Evolutionary conservation across 257 asterid genomes (phyloP), one percentile per base, ranked within the genome.

Genomic region (Solanum medicagineum): DNA sequence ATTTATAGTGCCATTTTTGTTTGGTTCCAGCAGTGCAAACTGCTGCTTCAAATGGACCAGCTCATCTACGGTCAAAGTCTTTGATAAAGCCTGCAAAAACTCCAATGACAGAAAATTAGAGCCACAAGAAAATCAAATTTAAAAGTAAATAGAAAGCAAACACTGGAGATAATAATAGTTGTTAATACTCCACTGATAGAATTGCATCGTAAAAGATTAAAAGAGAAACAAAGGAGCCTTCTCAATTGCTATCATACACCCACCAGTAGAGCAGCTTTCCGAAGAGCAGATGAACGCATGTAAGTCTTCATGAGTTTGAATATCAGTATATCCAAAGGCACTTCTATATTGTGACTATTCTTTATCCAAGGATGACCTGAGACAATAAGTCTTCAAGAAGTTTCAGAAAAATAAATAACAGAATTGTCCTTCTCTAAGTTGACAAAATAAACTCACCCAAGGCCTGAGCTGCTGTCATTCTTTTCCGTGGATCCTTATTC

Each of bases 361-460:
- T 89, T 93, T 87, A 93, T 89, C 98, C 99, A 94, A n/a, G 98
- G 98, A 92, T 94, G 99, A 89, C 98, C 99, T 96, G 95, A 88
- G 84, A 65, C 81, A 87, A 87, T 81, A 81, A 86, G 53, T 54
- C 32, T 32, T 10, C 69, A 59, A 87, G 86, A 40, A 81, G 36
- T 59, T 66, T 19, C 47, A 60, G 45, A 85, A 81, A 29, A 26
- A 14, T 11, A 83, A 55, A 26, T 24, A 70, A 65, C 60, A 79
- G 55, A 26, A 47, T 81, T 57, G 19, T 9, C 77, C 84, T 36
- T 47, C 54, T 74, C 42, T 10, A 45, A 53, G 20, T 73, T 69
- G 49, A 8, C 75, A 19, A n/a, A 19, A 81, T 81, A 88, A 29
- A 89, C 98, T 91, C 85, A 95, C 98, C 90, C 87, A 95, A 86